Percentiles rank a stretch among this genome's conserved stretches.
Evolutionary conservation across 495 filamentous ascomycete genomes (phyloP).

Genomic region (Aspergillus ellipticus): DNA sequence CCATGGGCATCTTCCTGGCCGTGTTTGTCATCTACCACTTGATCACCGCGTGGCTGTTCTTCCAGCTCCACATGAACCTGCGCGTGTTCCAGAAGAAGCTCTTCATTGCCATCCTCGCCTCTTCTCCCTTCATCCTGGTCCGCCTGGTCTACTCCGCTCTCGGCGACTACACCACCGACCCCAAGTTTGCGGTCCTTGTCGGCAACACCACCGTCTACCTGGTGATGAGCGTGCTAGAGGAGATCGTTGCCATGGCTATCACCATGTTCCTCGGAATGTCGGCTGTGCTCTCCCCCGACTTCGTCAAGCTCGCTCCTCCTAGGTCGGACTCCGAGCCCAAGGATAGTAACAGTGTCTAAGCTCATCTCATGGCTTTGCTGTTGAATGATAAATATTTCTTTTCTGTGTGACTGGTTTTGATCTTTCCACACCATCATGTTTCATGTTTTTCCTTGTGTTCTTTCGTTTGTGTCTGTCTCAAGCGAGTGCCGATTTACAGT

Average conservation of each 20-base stretch:
- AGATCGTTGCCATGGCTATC: conserved; percentile 23
- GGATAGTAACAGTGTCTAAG: too few relatives aligned
- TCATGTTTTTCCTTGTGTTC: too few relatives aligned
- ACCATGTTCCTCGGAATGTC: conserved; percentile 19
- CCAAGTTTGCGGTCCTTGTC: conserved; percentile 5
- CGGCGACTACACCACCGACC: conserved; percentile 9
- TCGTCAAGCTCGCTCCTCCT: neutral
- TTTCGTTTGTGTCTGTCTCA: too few relatives aligned
- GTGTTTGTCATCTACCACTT: conserved; percentile 17
- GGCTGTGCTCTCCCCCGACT: conserved; percentile 15
- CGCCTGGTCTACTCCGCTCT: conserved; percentile 28
- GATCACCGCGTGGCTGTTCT: conserved; percentile 14
- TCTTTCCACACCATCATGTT: too few relatives aligned
- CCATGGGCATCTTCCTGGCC: conserved; percentile 30
- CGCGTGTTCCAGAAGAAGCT: conserved; percentile 23
- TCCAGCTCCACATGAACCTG: neutral
- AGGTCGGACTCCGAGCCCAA: neutral
- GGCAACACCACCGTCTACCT: conserved; percentile 24
- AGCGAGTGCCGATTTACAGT: too few relatives aligned
- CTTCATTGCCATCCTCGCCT: conserved; percentile 25
- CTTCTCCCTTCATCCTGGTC: conserved; percentile 23
- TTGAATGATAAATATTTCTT: too few relatives aligned
- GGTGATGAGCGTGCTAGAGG: conserved; percentile 31
- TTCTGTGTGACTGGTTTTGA: too few relatives aligned
- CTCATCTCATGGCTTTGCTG: too few relatives aligned